phyloP scores from a whole-genome alignment of 2,329 filamentous ascomycete species.

The Aureobasidium sp. region DNA sequence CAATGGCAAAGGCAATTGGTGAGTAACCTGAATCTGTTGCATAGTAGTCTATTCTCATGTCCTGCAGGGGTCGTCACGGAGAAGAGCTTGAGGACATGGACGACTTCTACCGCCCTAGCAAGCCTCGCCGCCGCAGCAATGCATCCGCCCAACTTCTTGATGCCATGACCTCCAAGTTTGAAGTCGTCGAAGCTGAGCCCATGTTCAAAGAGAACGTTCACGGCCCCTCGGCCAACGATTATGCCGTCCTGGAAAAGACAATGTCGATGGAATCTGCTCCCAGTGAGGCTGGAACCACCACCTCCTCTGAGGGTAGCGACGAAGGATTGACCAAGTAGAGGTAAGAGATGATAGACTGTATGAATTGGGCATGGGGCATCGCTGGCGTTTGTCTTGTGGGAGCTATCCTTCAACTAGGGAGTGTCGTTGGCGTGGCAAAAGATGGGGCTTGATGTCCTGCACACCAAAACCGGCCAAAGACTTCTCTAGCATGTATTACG shows the following conservation, averaged over 20 bases:
- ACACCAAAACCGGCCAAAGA: background rate
- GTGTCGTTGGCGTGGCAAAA: background rate
- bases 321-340: conserved; percentile 5
- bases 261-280: conserved; percentile 1
- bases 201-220: conserved; percentile 85
- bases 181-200: conserved; percentile 78
- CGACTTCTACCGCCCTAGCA: conserved; percentile 62
- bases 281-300: conserved; percentile 8
- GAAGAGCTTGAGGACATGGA: conserved; percentile 77
- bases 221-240: conserved; percentile 52
- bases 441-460: background rate
- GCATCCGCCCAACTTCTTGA: conserved; percentile 65
- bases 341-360: conserved; percentile 6
- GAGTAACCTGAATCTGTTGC: conserved; percentile 30
- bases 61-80: conserved; percentile 66
- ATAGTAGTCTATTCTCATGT: conserved; percentile 3
- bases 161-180: conserved; percentile 95
- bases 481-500: conserved; percentile 9
- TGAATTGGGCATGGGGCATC: conserved; percentile 6
- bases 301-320: background rate
- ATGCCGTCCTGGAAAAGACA: conserved; percentile 7
- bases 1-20: conserved; percentile 90
- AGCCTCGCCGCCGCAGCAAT: conserved; percentile 87
- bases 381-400: conserved; percentile 12
- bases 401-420: background rate